These are phyloP conservation scores for Candida nanaspora DNA, from an alignment of 805 yeast species.

Conservation along the genomic window DNA sequence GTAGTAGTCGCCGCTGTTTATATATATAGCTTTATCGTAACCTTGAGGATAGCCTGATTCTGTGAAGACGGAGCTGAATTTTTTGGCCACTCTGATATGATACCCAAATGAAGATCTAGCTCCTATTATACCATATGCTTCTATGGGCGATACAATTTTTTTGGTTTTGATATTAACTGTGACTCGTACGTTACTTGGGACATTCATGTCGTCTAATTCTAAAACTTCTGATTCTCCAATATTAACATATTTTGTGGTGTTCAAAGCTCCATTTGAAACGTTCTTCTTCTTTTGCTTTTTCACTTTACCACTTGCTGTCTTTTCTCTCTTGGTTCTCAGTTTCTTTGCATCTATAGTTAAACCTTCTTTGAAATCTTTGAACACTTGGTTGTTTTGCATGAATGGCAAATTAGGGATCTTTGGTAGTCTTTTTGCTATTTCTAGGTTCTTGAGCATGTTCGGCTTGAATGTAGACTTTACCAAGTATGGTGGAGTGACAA, in stretches of 20 bases:
- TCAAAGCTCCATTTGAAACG: constrained; percentile 55
- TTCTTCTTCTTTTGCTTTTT: constrained; percentile 41
- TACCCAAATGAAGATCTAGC: constrained; percentile 63
- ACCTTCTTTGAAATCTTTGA: constrained; percentile 53
- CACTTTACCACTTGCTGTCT: constrained; percentile 26
- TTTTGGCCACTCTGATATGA: constrained; percentile 58
- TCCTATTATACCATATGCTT: constrained; percentile 63
- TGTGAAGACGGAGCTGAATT: constrained; percentile 61
- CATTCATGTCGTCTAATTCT: constrained; percentile 40
- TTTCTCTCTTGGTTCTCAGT: constrained; percentile 32
- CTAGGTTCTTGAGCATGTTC: constrained; percentile 36
- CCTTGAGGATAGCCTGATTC: constrained; percentile 61
- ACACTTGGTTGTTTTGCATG: constrained; percentile 40
- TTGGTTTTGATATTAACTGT: constrained; percentile 62
- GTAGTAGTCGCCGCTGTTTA: constrained; percentile 62
- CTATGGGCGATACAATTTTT: constrained; percentile 60
- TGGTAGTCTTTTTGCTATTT: constrained; percentile 64
- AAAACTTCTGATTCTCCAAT: constrained; percentile 58
- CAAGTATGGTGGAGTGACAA: constrained; percentile 80
- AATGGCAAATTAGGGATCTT: constrained; percentile 69
- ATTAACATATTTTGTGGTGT: constrained; percentile 67
- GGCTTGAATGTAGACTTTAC: constrained; percentile 54
- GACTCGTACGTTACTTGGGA: constrained; percentile 75
- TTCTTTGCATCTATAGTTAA: constrained; percentile 38
- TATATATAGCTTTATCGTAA: constrained; percentile 59